phyloP scores from a whole-genome alignment of 352 stramenopile species.

The Plasmopara viticola region DNA sequence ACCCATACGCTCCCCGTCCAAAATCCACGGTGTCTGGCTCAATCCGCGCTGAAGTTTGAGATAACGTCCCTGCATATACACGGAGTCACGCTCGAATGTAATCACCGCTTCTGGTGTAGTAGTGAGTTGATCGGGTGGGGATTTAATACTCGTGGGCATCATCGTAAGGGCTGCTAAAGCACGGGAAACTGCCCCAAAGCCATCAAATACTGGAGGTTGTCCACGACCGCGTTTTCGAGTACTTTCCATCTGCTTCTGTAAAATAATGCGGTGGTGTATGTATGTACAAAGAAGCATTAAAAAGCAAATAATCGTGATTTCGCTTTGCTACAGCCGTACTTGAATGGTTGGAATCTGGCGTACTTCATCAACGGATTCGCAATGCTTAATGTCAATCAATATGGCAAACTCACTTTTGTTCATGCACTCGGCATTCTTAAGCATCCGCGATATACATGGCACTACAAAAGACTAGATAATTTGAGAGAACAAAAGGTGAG shows the following conservation, averaged over 20 bases:
- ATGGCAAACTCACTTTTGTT: slow-evolving; percentile 62
- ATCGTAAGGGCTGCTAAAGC: slow-evolving; percentile 39
- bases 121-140: slow-evolving; percentile 39
- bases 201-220: slow-evolving; percentile 55
- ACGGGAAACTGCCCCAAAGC: slow-evolving; percentile 71
- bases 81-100: slow-evolving; percentile 65
- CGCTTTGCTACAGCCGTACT: slow-evolving; percentile 17
- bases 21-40: slow-evolving; percentile 88
- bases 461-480: slow-evolving; percentile 33
- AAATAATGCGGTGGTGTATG: not conserved
- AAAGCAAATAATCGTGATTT: too few species aligned
- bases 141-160: slow-evolving; percentile 51
- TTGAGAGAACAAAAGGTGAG: too few species aligned
- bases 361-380: slow-evolving; percentile 62
- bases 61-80: slow-evolving; percentile 88
- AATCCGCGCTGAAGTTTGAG: slow-evolving; percentile 86
- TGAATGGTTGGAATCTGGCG: slow-evolving; percentile 73
- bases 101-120: slow-evolving; percentile 31
- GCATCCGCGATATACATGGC: slow-evolving; percentile 33
- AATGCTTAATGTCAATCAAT: slow-evolving; percentile 60
- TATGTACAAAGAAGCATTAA: too few species aligned
- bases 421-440: slow-evolving; percentile 45
- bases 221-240: slow-evolving; percentile 62
- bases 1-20: slow-evolving; percentile 81
- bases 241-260: slow-evolving; percentile 55